Percentiles rank a stretch among this genome's conserved stretches.
Evolutionary conservation across 495 filamentous ascomycete species (phyloP).

Genomic region (Baudoinia panamericana): DNA sequence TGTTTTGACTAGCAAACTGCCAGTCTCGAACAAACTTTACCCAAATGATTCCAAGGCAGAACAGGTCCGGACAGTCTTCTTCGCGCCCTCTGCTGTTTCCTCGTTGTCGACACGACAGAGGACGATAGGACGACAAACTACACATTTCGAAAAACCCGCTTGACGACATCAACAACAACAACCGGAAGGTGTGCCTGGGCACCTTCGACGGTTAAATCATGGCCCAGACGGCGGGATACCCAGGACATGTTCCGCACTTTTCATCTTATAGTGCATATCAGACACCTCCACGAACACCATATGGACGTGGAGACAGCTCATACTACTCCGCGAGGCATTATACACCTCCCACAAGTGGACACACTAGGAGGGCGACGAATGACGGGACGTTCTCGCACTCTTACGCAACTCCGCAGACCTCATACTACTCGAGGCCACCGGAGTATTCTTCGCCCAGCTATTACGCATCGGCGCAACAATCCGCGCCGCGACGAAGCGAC

Average conservation of each 20-base stretch:
- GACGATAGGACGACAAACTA: constrained; percentile 13
- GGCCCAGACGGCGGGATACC: constrained; percentile 27
- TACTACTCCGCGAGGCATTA: constrained; percentile 31
- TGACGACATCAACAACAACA: constrained; percentile 4
- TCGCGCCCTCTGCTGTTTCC: constrained; percentile 20
- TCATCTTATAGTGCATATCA: constrained; percentile 27
- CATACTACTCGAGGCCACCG: constrained; percentile 13
- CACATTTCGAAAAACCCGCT: neutral
- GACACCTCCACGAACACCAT: constrained; percentile 28
- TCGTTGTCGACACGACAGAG: constrained; percentile 14
- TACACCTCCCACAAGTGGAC: constrained; percentile 27
- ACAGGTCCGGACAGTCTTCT: constrained; percentile 17
- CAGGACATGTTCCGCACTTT: constrained; percentile 26
- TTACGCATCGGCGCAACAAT: constrained; percentile 23
- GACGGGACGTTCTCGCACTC: constrained; percentile 20
- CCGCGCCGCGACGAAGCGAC: constrained; percentile 29
- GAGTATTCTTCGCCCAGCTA: constrained; percentile 25
- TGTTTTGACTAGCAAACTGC: constrained; percentile 14
- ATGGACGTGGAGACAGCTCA: constrained; percentile 15
- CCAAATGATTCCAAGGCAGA: constrained; percentile 25
- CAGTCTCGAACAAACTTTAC: constrained; percentile 9
- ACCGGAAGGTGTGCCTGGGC: constrained; percentile 16
- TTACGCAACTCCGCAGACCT: constrained; percentile 20
- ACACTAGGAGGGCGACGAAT: constrained; percentile 27
- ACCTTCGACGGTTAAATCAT: constrained; percentile 20